Conservation (phyloP, 73 alveolate genomes). For the Tetrahymena malaccensis region DNA sequence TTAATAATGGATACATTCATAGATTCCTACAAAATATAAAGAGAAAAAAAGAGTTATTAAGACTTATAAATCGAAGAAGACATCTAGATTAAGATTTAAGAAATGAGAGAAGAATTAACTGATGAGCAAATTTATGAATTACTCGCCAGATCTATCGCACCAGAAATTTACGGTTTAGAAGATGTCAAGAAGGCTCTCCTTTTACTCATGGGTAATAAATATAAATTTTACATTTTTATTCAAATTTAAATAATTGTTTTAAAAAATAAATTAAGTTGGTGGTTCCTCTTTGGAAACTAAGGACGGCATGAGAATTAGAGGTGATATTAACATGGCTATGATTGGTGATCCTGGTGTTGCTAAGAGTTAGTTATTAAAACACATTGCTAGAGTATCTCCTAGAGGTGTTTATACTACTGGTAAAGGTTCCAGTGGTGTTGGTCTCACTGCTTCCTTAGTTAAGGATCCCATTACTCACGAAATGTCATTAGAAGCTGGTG, state of each 20-base stretch:
- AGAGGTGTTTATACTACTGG: slow-evolving; percentile 98
- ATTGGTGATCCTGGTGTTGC: slow-evolving; percentile 99
- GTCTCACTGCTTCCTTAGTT: slow-evolving; percentile 97
- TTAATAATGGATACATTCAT: slow-evolving; percentile 79
- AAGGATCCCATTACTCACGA: slow-evolving; percentile 80
- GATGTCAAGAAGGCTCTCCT: slow-evolving; percentile 96
- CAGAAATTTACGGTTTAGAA: slow-evolving; percentile 93
- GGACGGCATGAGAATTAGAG: slow-evolving; percentile 98
- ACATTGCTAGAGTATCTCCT: slow-evolving; percentile 86
- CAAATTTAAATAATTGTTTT: background rate
- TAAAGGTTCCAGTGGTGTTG: slow-evolving; percentile 97
- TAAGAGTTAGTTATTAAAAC: slow-evolving; percentile 90
- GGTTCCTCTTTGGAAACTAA: slow-evolving; percentile 86
- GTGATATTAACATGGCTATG: slow-evolving; percentile 87
- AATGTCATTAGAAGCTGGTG: slow-evolving; percentile 96
- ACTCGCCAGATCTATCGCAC: slow-evolving; percentile 90
- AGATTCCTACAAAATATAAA: slow-evolving; percentile 72
- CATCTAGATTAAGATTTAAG: slow-evolving; percentile 27
- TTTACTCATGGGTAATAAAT: slow-evolving; percentile 45
- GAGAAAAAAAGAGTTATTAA: slow-evolving; percentile 78
- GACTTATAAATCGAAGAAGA: slow-evolving; percentile 65
- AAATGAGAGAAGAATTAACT: slow-evolving; percentile 3
- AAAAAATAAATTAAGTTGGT: slow-evolving; percentile 49
- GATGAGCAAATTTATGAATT: slow-evolving; percentile 47
- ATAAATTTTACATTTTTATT: background rate